Base-by-base conservation (phyloP, 2,329 filamentous ascomycete species). In the Trichophyton simii region DNA sequence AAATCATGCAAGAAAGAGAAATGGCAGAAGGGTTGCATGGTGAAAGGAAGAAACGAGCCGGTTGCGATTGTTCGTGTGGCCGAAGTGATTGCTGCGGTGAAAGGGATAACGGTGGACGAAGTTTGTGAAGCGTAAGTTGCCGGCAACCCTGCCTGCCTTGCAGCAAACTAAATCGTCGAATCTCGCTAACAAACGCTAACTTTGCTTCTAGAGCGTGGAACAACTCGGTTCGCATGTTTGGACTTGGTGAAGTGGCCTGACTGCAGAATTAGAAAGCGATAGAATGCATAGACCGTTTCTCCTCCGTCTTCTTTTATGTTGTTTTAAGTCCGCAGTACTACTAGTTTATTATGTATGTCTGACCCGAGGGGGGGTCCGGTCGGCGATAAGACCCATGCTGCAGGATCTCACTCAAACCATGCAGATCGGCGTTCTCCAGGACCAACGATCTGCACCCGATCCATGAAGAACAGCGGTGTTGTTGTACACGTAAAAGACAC, bases 1-100 rank as follows among this genome's bases (percentile, higher is more conserved):
- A 95, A 88, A 75, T 80, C 86, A 3, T 87, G 96, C 34, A 99
- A 97, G 80, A 97, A 96, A 77, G 94, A 99, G 77, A 95, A 89
- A 73, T 99, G 91, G 87, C 82, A 83, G 52, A 84, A 89, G 68
- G 92, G 91, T 0, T 81, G 81, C 46, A 92, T 96, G 88, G 83
- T 99, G 60, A 99, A 97, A 76, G 90, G 92, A 0, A 83, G 94
- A 63, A 99, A 99, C 71, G 94, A 99, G 75, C 89, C 92, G 8
- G 91, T 87, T 68, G 87, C 83, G 60, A 96, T 99, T 66, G 84
- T 87, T 65, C 85, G 87, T 60, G 88, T 99, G 13, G 94, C 90
- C n/a, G 85, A 87, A 72, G 89, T 92, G 59, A 86, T 99, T 65
- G 92, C 94, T 1, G 85, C 82, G 48, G 87, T 97, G 65, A 96